Percentiles rank a stretch among this genome's conserved stretches.
Conservation (phyloP, 2,329 filamentous ascomycete genomes). For the Aspergillus sp. region DNA sequence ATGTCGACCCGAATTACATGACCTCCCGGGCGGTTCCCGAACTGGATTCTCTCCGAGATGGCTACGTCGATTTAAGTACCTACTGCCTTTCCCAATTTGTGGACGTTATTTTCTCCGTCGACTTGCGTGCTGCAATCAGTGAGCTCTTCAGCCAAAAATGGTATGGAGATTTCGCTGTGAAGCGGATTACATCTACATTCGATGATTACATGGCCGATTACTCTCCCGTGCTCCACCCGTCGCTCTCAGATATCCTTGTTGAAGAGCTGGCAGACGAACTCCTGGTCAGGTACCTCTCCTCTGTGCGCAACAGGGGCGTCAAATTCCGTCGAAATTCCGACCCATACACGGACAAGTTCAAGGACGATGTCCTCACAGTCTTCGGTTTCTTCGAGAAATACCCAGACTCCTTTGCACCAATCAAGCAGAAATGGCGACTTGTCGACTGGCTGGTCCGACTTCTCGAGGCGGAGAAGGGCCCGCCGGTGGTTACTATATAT, state of each 20-base stretch:
- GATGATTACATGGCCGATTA: constrained; percentile 94
- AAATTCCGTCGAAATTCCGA: constrained; percentile 79
- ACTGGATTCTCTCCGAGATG: constrained; percentile 74
- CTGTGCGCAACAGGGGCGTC: constrained; percentile 84
- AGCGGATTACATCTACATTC: constrained; percentile 90
- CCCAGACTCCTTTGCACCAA: constrained; percentile 68
- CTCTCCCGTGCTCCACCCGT: constrained; percentile 77
- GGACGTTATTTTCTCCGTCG: constrained; percentile 81
- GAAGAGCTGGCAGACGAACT: constrained; percentile 93
- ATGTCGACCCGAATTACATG: constrained; percentile 78
- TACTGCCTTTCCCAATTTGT: constrained; percentile 89
- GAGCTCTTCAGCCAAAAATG: constrained; percentile 90
- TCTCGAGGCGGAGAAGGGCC: constrained; percentile 71
- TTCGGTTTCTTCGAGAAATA: constrained; percentile 83
- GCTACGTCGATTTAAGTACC: constrained; percentile 91
- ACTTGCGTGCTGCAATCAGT: constrained; percentile 79
- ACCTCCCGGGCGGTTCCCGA: constrained; percentile 69
- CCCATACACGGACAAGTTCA: constrained; percentile 88
- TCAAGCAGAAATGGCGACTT: constrained; percentile 91
- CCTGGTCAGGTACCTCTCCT: constrained; percentile 77
- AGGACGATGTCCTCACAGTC: constrained; percentile 84
- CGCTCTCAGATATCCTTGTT: constrained; percentile 84
- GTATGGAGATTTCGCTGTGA: constrained; percentile 85
- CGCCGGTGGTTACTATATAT: constrained; percentile 73
- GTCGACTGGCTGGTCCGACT: constrained; percentile 81